Base-by-base conservation (phyloP, 257 asterid species). In the Solanum acaule region DNA sequence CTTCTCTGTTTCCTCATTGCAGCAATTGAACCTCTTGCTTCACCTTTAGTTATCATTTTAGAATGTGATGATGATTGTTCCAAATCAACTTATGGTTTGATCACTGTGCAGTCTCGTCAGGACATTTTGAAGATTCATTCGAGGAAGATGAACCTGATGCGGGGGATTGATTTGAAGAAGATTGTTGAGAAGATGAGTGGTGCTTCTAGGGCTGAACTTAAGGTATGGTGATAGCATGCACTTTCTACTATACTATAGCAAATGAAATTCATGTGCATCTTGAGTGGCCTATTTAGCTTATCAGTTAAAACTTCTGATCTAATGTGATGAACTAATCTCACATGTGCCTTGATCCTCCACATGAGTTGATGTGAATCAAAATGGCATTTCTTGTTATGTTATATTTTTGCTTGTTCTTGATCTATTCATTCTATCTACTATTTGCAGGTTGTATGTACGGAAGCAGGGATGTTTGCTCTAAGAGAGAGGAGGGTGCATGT, bases 381-480 rank as follows among this genome's bases (percentile, higher is more conserved):
- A 12, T 23, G 33, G 35, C 46, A 38, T 77, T 38, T 40, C 83
- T 76, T 76, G 61, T 35, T 38, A 13, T n/a, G 13, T 22, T 10
- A 38, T 40, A 38, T 77, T 23, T 40, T 77, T 38, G 35, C 61
- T 40, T 77, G 35, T 2, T 78, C 37, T 25, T 44, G 38, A 44
- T 13, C 56, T 78, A 20, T 42, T 77, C 23, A 6, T 29, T 29
- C 5, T 31, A 70, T 49, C 9, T 85, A 14, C 16, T 40, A 23
- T 84, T 81, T 88, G 90, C 93, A 97, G 99, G 98, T 98, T 16
- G 99, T 97, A 49, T 96, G 99, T 91, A 97, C 99, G 1, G 98
- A 97, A 91, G 99, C 98, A 0, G 98, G 99, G 40, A 97, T 97
- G 99, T 96, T 96, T 92, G 99, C 99, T 87, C 90, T 96, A 90